Percentiles rank a stretch among this genome's conserved stretches.
phyloP scores from a whole-genome alignment of 306 rosid genomes.

The Begonia masoniana region DNA sequence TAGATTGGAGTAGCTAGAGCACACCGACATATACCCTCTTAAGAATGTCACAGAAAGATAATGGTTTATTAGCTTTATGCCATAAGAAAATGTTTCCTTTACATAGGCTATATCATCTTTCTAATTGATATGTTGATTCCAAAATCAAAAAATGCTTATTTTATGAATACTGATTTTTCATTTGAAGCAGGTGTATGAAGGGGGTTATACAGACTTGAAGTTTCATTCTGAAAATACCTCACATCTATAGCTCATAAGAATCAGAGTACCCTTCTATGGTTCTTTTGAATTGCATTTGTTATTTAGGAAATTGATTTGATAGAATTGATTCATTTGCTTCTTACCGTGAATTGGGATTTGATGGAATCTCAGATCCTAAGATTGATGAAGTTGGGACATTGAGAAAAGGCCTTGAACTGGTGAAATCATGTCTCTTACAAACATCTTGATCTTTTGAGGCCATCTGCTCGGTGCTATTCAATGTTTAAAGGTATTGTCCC shows the following conservation, averaged over 20 bases:
- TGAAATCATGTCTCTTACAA: slow-evolving; percentile 48
- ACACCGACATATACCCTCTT: too few relatives aligned
- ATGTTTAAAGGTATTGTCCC: slow-evolving; percentile 43
- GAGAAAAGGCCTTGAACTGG: slow-evolving; percentile 42
- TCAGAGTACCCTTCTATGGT: slow-evolving; percentile 3
- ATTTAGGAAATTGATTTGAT: not conserved
- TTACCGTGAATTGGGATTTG: not conserved
- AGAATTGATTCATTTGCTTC: not conserved
- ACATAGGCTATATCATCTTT: too few relatives aligned
- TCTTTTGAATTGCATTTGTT: too few relatives aligned
- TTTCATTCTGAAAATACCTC: not conserved
- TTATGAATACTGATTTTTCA: not conserved
- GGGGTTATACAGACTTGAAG: slow-evolving; percentile 7
- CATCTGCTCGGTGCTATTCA: slow-evolving; percentile 61
- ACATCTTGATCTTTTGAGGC: slow-evolving; percentile 66
- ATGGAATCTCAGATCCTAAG: slow-evolving; percentile 34
- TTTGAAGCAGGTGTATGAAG: slow-evolving; percentile 6
- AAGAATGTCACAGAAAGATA: too few relatives aligned
- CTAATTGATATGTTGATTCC: too few relatives aligned
- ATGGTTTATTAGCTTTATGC: too few relatives aligned
- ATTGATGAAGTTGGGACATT: slow-evolving; percentile 26
- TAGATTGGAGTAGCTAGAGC: too few relatives aligned
- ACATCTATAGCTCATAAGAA: slow-evolving; percentile 1
- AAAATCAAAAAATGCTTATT: too few relatives aligned
- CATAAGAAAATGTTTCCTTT: too few relatives aligned